phyloP scores from a whole-genome alignment of 805 yeast species.

The Hemisphaericaspora nanyangensis region DNA sequence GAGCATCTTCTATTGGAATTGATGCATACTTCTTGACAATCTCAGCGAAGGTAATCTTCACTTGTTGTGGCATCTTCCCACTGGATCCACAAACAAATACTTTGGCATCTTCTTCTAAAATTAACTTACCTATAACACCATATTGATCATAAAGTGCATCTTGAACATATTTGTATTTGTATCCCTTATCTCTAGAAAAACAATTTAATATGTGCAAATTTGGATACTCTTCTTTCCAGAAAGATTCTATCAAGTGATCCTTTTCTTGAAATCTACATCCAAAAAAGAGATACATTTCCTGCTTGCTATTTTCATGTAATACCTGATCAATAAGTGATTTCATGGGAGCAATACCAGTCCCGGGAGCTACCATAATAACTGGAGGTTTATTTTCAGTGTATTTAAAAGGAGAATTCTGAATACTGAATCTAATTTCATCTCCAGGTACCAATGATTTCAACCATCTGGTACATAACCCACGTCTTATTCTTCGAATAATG shows the following conservation, averaged over 20 bases:
- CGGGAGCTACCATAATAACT: constrained; percentile 78
- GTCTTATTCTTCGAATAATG: constrained; percentile 65
- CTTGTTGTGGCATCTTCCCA: constrained; percentile 90
- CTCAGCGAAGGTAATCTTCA: constrained; percentile 71
- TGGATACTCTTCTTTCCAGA: constrained; percentile 34
- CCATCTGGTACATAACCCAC: constrained; percentile 83
- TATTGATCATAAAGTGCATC: constrained; percentile 56
- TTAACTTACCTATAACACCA: constrained; percentile 45
- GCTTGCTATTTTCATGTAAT: constrained; percentile 12
- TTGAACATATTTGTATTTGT: constrained; percentile 62
- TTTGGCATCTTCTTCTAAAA: constrained; percentile 53
- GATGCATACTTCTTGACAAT: constrained; percentile 48
- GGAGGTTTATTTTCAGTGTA: constrained; percentile 27
- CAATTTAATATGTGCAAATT: constrained; percentile 38
- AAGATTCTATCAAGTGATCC: constrained; percentile 64
- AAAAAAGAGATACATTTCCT: constrained; percentile 53
- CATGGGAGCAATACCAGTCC: constrained; percentile 96
- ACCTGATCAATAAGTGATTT: constrained; percentile 56
- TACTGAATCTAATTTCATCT: constrained; percentile 49
- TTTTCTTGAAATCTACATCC: constrained; percentile 68
- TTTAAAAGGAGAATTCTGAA: constrained; percentile 42
- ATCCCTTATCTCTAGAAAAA: constrained; percentile 47
- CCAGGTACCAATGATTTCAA: constrained; percentile 47
- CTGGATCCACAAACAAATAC: constrained; percentile 89
- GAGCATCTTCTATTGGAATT: constrained; percentile 43